These are phyloP conservation scores for Colletotrichum siamense DNA, from an alignment of 2,329 filamentous ascomycete genomes.

Conservation along the genomic window DNA sequence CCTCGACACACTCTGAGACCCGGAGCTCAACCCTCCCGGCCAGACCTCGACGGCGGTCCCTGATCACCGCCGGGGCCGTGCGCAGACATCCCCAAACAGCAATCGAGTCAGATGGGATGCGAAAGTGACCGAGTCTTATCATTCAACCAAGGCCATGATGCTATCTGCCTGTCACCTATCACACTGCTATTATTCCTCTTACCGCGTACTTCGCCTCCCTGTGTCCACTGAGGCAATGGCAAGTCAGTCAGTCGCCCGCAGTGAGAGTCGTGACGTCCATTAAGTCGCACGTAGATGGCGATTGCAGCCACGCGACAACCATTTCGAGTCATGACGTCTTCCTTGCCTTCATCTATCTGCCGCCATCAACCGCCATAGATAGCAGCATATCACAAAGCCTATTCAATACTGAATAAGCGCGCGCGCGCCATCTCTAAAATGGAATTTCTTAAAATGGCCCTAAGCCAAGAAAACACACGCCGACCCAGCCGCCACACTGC, in stretches of 20 bases:
- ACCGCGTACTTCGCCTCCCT: background rate
- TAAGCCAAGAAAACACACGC: background rate
- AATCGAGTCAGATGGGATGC: conserved; percentile 10
- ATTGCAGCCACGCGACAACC: background rate
- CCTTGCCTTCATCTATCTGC: background rate
- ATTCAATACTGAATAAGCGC: background rate
- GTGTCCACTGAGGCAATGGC: background rate
- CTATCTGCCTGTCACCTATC: background rate
- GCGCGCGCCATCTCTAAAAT: background rate
- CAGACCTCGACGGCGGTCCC: background rate
- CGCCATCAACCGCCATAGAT: background rate
- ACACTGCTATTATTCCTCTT: background rate
- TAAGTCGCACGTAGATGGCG: background rate
- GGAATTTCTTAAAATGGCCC: background rate
- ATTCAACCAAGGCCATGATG: too few relatives aligned
- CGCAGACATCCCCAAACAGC: background rate
- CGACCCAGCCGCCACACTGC: background rate
- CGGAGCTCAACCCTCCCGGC: conserved; percentile 13
- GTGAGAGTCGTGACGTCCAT: background rate
- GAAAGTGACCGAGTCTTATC: background rate
- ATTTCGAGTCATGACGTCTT: background rate
- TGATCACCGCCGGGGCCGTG: conserved; percentile 13
- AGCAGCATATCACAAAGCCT: background rate
- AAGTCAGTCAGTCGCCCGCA: background rate
- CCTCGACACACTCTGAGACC: conserved; percentile 19